Evolutionary conservation across 805 yeast genomes (phyloP), one percentile per base, ranked within the genome.

Genomic region (Starmerella etchellsii): DNA sequence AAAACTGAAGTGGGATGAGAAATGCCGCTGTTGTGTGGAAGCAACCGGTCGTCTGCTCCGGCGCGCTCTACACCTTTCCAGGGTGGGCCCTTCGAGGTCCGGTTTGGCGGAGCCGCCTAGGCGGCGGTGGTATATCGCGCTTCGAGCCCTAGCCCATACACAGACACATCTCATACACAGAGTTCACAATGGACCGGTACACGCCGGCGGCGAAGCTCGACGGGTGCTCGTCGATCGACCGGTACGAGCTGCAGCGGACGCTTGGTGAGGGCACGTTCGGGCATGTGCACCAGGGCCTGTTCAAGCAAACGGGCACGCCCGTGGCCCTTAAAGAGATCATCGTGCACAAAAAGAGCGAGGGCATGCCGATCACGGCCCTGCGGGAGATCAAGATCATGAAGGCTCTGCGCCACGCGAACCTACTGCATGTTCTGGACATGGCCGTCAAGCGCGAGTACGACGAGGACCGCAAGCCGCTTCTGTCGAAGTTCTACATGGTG

Each of bases 281-380:
- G 22, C 83, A 84, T 39, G 98, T 88, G 3, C 78, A 78, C 53
- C 81, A 80, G 54, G 97, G 94, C 4, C 62, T 56, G 10, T 69
- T 65, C 46, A 65, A 63, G 27, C 59, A 69, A n/a, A 62, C 77
- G 1, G 67, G 71, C 3, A 65, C 70, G 33, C 53, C 75, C 14
- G 96, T 88, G 16, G 99, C 99, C 0, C 66, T 93, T 51, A 91
- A 91, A 60, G 81, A 78, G 56, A 72, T 91, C 36, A 64, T 85
- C n/a, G 70, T 81, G 47, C 85, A 77, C 54, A 74, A 78, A 38
- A 79, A 76, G 32, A 77, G 76, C 49, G 87, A 81, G 52, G 70
- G 70, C 27, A 85, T 88, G 56, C 97, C 98, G 1, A 77, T 91
- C 22, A 91, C 98, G 0, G 95, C 97, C 2, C 73, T 87, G 60